Evolutionary conservation across 495 filamentous ascomycete genomes (phyloP).

Genomic region (Penicillium arizonense): DNA sequence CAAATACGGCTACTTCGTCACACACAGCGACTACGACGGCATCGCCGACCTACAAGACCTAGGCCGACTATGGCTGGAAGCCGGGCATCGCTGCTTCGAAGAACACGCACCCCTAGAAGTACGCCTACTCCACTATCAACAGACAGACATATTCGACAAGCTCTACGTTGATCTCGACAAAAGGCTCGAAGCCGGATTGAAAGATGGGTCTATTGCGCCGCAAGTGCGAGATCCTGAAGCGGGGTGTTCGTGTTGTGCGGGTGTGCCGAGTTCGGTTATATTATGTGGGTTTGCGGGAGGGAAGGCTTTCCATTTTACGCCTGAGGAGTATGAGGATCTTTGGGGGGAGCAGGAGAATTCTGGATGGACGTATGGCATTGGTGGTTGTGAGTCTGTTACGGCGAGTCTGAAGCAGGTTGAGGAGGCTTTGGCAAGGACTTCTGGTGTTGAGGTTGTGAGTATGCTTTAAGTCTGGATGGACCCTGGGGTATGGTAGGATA

Average conservation of each 20-base stretch:
- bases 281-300: constrained; percentile 1
- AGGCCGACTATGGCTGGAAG: constrained; percentile 1
- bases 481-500: no score
- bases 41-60: constrained; percentile 4
- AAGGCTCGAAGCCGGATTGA: neutral
- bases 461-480: neutral
- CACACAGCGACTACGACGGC: constrained; percentile 10
- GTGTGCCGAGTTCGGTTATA: constrained; percentile 8
- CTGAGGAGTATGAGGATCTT: constrained; percentile 1
- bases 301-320: constrained; percentile 6
- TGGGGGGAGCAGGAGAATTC: constrained; percentile 3
- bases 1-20: constrained; percentile 1
- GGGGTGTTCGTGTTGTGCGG: constrained; percentile 10
- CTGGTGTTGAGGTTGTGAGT: neutral
- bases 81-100: neutral
- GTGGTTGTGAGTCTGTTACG: neutral
- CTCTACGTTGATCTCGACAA: constrained; percentile 1
- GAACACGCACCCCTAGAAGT: constrained; percentile 8
- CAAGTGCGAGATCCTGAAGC: neutral
- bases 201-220: neutral
- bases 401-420: constrained; percentile 11
- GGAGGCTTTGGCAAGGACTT: constrained; percentile 1
- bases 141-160: neutral
- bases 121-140: constrained; percentile 7
- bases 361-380: neutral